Base-by-base conservation (phyloP, 2,329 filamentous ascomycete genomes). In the Cladosporium sphaerospermum region DNA sequence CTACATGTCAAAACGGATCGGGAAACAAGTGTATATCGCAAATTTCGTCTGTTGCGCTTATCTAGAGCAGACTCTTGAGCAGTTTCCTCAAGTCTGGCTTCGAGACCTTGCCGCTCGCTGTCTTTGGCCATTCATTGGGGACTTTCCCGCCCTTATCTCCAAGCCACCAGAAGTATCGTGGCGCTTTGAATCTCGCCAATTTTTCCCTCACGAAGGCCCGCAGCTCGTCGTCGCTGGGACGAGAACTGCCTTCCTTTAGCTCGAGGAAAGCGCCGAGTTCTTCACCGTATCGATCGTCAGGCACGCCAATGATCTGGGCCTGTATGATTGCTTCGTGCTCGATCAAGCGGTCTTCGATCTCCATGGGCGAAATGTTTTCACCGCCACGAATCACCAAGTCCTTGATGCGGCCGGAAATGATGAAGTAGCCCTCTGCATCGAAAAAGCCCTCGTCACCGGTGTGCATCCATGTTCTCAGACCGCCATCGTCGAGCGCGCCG, bases 371-470 rank as follows among this genome's bases (percentile, higher is more conserved):
- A 41, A 79, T 78, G 67, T 88, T 88, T 67, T 88, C 85, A 42
- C 85, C 84, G 46, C 84, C 81, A 78, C 64, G 57, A 44, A 66
- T 66, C 53, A 66, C 63, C 52, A 67, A 61, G 53, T 67, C 64
- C 50, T 66, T 67, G 59, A 64, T 63, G 2, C 64, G 60, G 6
- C 62, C 64, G 2, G 62, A 64, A 52, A 67, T 62, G 34, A 57
- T 78, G 63, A 64, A 66, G 52, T 73, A 72, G 13, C 70, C 71
- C 2, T 71, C 66, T 2, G 67, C 59, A 47, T 78, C 73, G 51
- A 81, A 73, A 1, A 74, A 66, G 1, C 72, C 78, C 60, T 80
- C 76, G 53, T 81, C 78, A 9, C 85, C 84, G 0, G 84, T 88
- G 60, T 82, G 80, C 56, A 81, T 71, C 84, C 85, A 89, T 16